Evolutionary conservation across 306 rosid species (phyloP), one percentile per base, ranked within the genome.

Genomic region (Urtica urens): DNA sequence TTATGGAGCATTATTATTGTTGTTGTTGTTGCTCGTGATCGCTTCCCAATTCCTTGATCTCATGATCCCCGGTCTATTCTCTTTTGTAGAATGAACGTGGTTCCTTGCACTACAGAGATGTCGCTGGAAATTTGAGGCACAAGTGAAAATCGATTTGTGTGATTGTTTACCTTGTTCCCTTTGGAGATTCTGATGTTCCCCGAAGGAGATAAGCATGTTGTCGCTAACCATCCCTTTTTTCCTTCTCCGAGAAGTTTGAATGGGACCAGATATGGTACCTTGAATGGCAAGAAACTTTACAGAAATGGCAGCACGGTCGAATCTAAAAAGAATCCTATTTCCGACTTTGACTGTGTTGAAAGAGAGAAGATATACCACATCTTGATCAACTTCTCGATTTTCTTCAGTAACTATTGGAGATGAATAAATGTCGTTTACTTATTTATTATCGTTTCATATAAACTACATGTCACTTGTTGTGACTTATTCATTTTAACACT

Each of bases 181-280:
- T 84, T 84, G 34, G 93, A 90, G 70, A 90, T 77, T 35, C 95
- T 93, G 46, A 90, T 82, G 74, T 77, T 75, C 51, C 97, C 97
- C 0, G 97, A 81, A 44, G 63, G 65, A 1, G 97, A 90, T 61
- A 90, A 60, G 61, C 84, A 90, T 34, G 95, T 84, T 63, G 93
- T 90, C 60, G 84, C 95, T 64, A 90, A 77, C 95, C 97, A 90
- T 42, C 97, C 97, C 74, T 79, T 84, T 55, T 90, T 90, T 76
- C 84, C 97, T 50, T 88, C 93, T 66, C 97, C 95, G 11, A 88
- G 85, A 59, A 90, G 86, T 71, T 59, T 81, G 65, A 90, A 90
- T 37, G 97, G 97, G 53, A 90, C 93, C 21, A 95, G 97, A 77
- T 90, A 90, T n/a, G 97, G 97, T 57, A 90, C 79, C 79, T 90